phyloP scores from a whole-genome alignment of 2,329 filamentous ascomycete species.

The Fusarium ambrosium region DNA sequence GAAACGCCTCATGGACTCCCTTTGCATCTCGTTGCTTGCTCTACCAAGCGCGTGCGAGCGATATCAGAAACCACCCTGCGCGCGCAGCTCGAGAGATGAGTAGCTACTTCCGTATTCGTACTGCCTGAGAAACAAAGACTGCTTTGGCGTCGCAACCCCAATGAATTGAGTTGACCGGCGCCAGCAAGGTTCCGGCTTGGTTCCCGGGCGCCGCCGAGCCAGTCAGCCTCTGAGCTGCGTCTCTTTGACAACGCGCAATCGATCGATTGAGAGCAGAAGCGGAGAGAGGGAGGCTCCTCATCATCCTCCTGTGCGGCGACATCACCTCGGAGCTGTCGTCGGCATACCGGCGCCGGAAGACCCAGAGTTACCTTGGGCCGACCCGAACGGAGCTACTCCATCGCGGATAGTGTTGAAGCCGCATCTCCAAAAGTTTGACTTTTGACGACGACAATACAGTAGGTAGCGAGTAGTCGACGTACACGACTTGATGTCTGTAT shows the following conservation, averaged over 20 bases:
- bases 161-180: constrained; percentile 39
- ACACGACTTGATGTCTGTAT: constrained; percentile 5
- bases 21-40: neutral
- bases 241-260: constrained; percentile 24
- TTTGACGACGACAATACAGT: constrained; percentile 19
- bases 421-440: constrained; percentile 34
- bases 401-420: constrained; percentile 19
- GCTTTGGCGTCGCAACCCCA: constrained; percentile 21
- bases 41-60: constrained; percentile 1
- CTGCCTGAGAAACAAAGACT: constrained; percentile 25
- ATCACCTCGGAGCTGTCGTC: constrained; percentile 7
- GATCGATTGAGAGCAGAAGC: neutral
- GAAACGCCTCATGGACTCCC: constrained; percentile 3
- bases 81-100: constrained; percentile 6
- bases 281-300: constrained; percentile 12
- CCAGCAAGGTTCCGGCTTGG: constrained; percentile 32
- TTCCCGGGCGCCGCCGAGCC: constrained; percentile 18
- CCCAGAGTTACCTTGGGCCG: constrained; percentile 31
- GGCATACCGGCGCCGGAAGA: constrained; percentile 14
- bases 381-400: constrained; percentile 10
- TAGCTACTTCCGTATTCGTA: constrained; percentile 15
- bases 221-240: neutral
- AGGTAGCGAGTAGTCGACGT: constrained; percentile 6
- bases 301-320: constrained; percentile 1
- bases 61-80: constrained; percentile 3